These are phyloP conservation scores for Alternaria sp. DNA, from an alignment of 2,329 filamentous ascomycete species.

Conservation along the genomic window DNA sequence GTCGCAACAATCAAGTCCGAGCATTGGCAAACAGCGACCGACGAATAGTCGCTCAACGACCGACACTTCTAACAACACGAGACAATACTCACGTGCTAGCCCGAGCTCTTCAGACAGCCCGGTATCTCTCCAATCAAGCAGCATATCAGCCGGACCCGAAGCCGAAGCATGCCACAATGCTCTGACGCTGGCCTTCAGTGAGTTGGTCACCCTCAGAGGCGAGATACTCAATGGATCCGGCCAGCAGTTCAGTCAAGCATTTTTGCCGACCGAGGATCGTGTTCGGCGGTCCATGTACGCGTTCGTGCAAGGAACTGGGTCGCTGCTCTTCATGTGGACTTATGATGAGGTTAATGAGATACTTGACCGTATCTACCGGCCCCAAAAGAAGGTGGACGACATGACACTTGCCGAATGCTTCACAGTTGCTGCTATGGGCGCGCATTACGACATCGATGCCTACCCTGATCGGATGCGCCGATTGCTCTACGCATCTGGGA, in stretches of 20 bases:
- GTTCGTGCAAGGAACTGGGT: slow-evolving; percentile 44
- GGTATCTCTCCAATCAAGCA: slow-evolving; percentile 29
- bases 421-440: slow-evolving; percentile 45
- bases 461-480: slow-evolving; percentile 41
- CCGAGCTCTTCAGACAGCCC: slow-evolving; percentile 41
- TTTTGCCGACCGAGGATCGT: slow-evolving; percentile 40
- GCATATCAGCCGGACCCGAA: slow-evolving; percentile 22
- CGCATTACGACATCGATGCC: slow-evolving; percentile 46
- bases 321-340: slow-evolving; percentile 46
- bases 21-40: slow-evolving; percentile 24
- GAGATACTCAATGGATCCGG: slow-evolving; percentile 36
- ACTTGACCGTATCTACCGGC: slow-evolving; percentile 44
- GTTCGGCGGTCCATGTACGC: slow-evolving; percentile 41
- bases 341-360: slow-evolving; percentile 40
- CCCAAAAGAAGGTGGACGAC: slow-evolving; percentile 31
- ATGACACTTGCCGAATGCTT: slow-evolving; percentile 47
- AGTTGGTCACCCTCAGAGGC: slow-evolving; percentile 39
- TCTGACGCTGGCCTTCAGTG: slow-evolving; percentile 44
- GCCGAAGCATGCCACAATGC: slow-evolving; percentile 44
- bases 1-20: slow-evolving; percentile 29
- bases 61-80: slow-evolving; percentile 30
- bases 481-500: slow-evolving; percentile 43
- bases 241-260: slow-evolving; percentile 31
- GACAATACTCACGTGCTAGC: slow-evolving; percentile 33
- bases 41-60: slow-evolving; percentile 29